Base-by-base conservation (phyloP, 805 yeast species). In the Lachancea thermotolerans region DNA sequence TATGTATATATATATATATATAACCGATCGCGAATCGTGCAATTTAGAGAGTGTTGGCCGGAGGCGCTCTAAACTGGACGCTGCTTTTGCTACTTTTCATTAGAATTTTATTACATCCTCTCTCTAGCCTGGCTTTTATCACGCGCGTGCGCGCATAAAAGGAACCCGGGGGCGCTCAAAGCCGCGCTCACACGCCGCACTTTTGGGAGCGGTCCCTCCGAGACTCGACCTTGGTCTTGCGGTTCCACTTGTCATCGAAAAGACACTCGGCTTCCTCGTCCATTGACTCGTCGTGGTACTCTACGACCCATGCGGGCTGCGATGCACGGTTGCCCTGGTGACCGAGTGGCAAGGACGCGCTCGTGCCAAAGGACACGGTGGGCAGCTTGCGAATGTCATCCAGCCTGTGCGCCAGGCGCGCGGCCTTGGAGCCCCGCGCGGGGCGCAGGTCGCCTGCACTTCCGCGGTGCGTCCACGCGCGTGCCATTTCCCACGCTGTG, bases 221-320 rank as follows among this genome's bases (percentile, higher is more conserved):
- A 28, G 46, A 51, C 9, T 50, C 50, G 25, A 54, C 53, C 41
- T 58, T 58, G 15, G 43, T 33, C 38, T 50, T 49, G 31, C 62
- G 54, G 37, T 45, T 47, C 47, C 52, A 42, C 48, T 58, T 58
- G 45, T 56, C 60, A 41, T 57, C 62, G 36, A 38, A 55, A 44
- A 39, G 49, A n/a, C 48, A 48, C 21, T 49, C 50, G 28, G 48
- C 51, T 9, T 40, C 35, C 12, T 56, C 47, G 28, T 50, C 57
- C 44, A 48, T 33, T 10, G 44, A 15, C 27, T 17, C 16, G 39
- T 48, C 50, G 14, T 37, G 21, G 27, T 44, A 44, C 14, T 39
- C 35, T 9, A 31, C 28, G 15, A 37, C 42, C 14, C 15, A 46
- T 2, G 28, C 14, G 28, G 29, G 29, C 5, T 28, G 41, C n/a